Conservation (phyloP, 768 basidiomycete genomes). For the Leucocoprinus birnbaumii region DNA sequence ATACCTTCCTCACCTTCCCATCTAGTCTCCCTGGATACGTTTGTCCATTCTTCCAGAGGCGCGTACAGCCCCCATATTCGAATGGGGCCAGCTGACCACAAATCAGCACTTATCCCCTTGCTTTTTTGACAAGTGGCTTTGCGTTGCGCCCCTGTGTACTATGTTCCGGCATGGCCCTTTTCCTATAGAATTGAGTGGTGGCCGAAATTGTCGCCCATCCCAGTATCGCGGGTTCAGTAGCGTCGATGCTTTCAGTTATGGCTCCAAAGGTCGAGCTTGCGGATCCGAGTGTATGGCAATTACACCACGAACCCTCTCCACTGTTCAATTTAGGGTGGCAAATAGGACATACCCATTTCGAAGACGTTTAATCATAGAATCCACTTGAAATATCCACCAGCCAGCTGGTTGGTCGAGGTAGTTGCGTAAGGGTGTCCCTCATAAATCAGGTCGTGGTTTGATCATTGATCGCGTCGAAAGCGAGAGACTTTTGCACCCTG, state of each 20-base stretch:
- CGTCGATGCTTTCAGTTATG: not conserved
- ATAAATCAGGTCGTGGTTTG: not conserved
- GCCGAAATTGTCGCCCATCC: not conserved
- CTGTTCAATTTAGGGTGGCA: not conserved
- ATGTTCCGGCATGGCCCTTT: not conserved
- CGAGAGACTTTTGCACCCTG: not conserved
- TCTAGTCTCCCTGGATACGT: slow-evolving; percentile 1
- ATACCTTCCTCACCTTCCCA: not conserved
- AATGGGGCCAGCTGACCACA: not conserved
- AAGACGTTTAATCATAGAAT: slow-evolving; percentile 4
- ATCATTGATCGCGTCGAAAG: not conserved
- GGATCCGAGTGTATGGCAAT: not conserved
- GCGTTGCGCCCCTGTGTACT: not conserved
- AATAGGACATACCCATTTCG: not conserved
- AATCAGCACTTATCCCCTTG: not conserved
- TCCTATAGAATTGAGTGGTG: not conserved
- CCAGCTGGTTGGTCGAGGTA: too few species aligned
- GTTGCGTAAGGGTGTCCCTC: not conserved
- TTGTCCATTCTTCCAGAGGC: too few species aligned
- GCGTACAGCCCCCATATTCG: too few species aligned
- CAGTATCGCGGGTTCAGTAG: not conserved
- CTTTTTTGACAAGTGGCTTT: not conserved
- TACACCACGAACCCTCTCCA: not conserved
- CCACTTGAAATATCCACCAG: not conserved
- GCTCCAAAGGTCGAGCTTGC: not conserved